Evolutionary conservation across 75 land plant genomes (phyloP).

Genomic region (Cunninghamia lanceolata): DNA sequence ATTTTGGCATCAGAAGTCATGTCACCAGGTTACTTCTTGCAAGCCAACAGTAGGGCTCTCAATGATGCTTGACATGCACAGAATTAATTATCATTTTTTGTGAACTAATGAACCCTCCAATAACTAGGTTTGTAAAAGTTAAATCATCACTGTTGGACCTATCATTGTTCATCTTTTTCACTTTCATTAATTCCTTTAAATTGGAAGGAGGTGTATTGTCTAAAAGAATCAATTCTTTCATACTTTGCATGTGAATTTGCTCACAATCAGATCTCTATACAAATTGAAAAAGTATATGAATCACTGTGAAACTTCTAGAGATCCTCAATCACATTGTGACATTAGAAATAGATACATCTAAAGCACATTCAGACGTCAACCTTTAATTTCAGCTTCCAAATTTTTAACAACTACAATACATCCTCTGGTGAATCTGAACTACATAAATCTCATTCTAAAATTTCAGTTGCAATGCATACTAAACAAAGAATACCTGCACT

Average conservation of each 20-base stretch:
- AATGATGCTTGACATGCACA: too few relatives aligned
- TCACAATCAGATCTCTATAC: neutral
- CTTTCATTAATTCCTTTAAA: neutral
- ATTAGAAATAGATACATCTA: neutral
- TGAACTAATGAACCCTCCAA: neutral
- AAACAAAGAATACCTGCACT: slow-evolving; percentile 61
- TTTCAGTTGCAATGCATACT: neutral
- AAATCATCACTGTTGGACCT: neutral
- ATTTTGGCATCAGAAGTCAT: too few relatives aligned
- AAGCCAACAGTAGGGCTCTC: too few relatives aligned
- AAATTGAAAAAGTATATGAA: neutral
- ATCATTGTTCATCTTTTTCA: slow-evolving; percentile 7
- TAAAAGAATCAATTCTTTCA: neutral
- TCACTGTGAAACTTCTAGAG: neutral
- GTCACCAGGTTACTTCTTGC: too few relatives aligned
- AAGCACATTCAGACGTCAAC: neutral
- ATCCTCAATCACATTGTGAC: neutral
- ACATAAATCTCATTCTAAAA: neutral
- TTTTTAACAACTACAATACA: neutral
- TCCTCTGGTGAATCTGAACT: neutral
- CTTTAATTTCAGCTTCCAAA: neutral
- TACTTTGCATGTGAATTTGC: neutral
- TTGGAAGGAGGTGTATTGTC: neutral
- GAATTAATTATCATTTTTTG: too few relatives aligned
- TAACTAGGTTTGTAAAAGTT: neutral